These are phyloP conservation scores for Myotisia sp. DNA, from an alignment of 2,329 filamentous ascomycete genomes.

Conservation along the genomic window DNA sequence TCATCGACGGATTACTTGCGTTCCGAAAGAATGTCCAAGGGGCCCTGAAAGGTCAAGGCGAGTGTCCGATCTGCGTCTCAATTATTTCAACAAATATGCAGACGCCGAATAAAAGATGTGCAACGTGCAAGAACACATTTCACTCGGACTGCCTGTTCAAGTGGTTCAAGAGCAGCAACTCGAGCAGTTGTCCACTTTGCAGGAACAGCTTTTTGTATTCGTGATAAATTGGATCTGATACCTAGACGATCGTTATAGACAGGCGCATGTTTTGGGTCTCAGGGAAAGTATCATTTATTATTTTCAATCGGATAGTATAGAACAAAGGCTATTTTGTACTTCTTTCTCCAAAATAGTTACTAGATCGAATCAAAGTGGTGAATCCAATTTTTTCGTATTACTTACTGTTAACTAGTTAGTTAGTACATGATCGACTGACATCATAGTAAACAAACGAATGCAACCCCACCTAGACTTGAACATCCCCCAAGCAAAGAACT, in stretches of 20 bases:
- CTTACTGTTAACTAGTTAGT: neutral
- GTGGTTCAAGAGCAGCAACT: constrained; percentile 91
- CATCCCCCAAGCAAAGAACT: neutral
- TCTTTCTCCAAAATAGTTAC: neutral
- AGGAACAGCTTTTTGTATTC: constrained; percentile 67
- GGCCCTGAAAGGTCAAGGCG: constrained; percentile 78
- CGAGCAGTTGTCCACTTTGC: constrained; percentile 84
- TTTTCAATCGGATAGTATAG: neutral
- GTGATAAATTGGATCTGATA: constrained; percentile 15
- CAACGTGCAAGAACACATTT: constrained; percentile 88
- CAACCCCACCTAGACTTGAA: too few relatives aligned
- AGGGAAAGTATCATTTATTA: neutral
- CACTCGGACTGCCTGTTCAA: constrained; percentile 82
- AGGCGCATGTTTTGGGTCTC: too few relatives aligned
- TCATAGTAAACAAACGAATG: neutral
- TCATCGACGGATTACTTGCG: constrained; percentile 72
- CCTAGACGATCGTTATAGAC: too few relatives aligned
- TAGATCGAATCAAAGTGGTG: neutral
- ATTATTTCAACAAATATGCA: constrained; percentile 81
- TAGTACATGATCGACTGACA: neutral
- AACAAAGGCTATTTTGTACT: neutral
- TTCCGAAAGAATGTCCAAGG: constrained; percentile 80
- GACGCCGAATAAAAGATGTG: constrained; percentile 80
- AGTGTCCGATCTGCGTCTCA: constrained; percentile 94
- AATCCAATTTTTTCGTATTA: neutral